Evolutionary conservation across 495 filamentous ascomycete species (phyloP), one percentile per base, ranked within the genome.

Genomic region (Neurospora africana): DNA sequence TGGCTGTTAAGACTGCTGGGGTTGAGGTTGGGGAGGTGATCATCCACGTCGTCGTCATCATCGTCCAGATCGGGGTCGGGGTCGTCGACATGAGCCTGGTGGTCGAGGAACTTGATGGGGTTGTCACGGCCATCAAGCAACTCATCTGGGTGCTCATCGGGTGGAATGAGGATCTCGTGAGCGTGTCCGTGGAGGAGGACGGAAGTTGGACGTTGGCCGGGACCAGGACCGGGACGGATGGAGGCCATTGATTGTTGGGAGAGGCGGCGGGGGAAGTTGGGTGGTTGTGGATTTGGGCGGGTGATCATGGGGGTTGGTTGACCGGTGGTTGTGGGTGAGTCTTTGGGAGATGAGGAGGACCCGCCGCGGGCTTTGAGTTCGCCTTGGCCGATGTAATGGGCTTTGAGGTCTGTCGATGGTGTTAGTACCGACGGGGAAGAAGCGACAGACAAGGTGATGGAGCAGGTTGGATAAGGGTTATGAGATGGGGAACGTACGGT

Each of bases 341-440:
- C 21, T 0, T 10, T 38, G 11, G 67, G 10, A 23, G 58, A 36
- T 1, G 73, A 39, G 30, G 19, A 23, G 23, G 40, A 23, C 5
- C 17, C 1, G 44, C 58, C 70, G 15, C 38, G 39, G 11, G 35
- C 39, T 37, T 70, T 69, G 39, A 58, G 76, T 43, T 73, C 73
- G 70, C 77, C 77, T 36, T 72, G 75, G 70, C 71, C 19, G 23
- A 75, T 73, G 68, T 78, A 78, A 3, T 74, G 74, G 4, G 70
- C 74, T 75, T 76, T 77, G 58, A 78, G 75, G 67, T 78, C 77
- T 78, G 39, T 17, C 17, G 13, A 30, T 5, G 1, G 53, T 58
- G 47, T 58, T 58, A 58, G 47, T 53, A 27, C 11, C 15, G 47
- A 1, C 21, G 21, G n/a, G 33, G 19, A 19, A 30, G 61, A 9